Conservation (phyloP, 257 asterid species). For the Ajuga chamaepitys region DNA sequence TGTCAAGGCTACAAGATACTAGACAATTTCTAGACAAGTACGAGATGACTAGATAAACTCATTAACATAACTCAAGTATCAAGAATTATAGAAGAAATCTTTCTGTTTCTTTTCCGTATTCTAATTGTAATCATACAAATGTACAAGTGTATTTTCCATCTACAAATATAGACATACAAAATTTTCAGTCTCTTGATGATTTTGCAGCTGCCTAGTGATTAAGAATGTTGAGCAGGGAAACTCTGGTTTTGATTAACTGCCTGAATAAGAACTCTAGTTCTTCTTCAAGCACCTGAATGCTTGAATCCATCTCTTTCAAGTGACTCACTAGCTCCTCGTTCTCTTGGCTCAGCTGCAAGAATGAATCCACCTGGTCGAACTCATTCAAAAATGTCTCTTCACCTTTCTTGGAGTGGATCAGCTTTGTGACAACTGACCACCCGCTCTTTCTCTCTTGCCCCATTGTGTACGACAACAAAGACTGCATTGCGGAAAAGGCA, state of each 20-base stretch:
- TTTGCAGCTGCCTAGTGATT: conserved; percentile 12
- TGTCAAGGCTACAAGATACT: no score
- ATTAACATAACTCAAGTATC: background rate
- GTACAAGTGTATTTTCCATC: background rate
- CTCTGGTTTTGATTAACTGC: conserved; percentile 33
- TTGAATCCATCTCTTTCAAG: conserved; percentile 23
- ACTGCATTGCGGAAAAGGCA: conserved; percentile 17
- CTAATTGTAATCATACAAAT: background rate
- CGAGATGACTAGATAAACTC: no score
- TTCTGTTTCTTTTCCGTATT: background rate
- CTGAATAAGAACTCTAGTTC: conserved; percentile 26
- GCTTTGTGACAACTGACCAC: conserved; percentile 24
- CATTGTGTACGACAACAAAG: conserved; percentile 13
- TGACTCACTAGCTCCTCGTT: conserved; percentile 13
- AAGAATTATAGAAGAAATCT: background rate
- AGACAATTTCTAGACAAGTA: no score
- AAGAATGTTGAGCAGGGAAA: conserved; percentile 32
- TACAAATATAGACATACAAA: conserved; percentile 1
- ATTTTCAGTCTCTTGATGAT: background rate
- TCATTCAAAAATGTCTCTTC: background rate
- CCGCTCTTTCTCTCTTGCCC: conserved; percentile 17
- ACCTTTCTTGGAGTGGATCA: conserved; percentile 16
- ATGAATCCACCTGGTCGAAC: conserved; percentile 2
- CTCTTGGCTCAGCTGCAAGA: conserved; percentile 6
- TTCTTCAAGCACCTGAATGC: conserved; percentile 27